Base-by-base conservation (phyloP, 371 early-diverging fungal genomes). In the Actinomortierella wolfii region DNA sequence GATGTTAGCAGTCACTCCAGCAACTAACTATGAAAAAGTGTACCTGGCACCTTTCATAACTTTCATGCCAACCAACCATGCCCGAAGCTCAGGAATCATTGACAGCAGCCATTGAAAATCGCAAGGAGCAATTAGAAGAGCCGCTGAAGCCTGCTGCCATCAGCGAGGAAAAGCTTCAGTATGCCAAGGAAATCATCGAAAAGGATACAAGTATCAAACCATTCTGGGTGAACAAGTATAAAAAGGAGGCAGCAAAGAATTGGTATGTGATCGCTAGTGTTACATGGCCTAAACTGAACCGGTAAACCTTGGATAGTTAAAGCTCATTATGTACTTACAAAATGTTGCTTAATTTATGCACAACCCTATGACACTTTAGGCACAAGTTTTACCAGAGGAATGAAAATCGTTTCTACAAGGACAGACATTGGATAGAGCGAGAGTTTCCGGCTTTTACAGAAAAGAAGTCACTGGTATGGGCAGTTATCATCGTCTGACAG, bases 351-450 rank as follows among this genome's bases (percentile, higher is more conserved):
- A 40, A 7, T 24, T 24, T 20, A 43, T 50, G 26, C 21, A 17
- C 13, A 7, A 23, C 13, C 51, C 6, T 15, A 23, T 28, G 51
- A 39, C 7, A 41, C 3, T 40, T 13, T 68, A 78, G 79, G 80
- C 90, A 94, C 78, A 71, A 85, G 20, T 96, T 97, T 77, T 97
- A 95, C 67, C 90, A 94, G 70, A 89, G 94, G 59, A 96, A 98
- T 59, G 89, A 91, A 9, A 93, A 92, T 41, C 95, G 96, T 67
- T 98, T 92, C 81, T 98, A 88, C 81, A 95, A 92, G 82, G 95
- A 96, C 79, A 82, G 97, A 34, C 93, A 96, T 78, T 97, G 97
- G 97, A 92, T 94, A 2, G 93, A 94, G 67, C 82, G 94, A 4
- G 98, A 97, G 77, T 98, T 97, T 77, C 84, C 84, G n/a, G 94